These are phyloP conservation scores for Pseudogymnoascus sp. DNA, from an alignment of 2,329 filamentous ascomycete species.

Conservation along the genomic window DNA sequence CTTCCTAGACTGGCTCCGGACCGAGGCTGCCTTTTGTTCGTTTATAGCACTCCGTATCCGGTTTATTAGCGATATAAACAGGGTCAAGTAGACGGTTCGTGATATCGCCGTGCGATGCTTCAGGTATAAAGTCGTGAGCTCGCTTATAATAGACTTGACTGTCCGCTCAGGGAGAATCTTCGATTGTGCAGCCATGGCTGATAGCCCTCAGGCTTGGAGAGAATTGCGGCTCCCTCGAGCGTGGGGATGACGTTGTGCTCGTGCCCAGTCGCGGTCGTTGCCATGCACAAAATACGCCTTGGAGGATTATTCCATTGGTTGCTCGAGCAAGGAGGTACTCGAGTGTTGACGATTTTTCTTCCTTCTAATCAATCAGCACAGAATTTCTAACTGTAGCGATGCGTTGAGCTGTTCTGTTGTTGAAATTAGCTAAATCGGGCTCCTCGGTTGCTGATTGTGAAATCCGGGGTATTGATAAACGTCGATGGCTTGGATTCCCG, in stretches of 20 bases:
- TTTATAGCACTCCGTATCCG: slow-evolving; percentile 86
- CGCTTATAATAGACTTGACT: slow-evolving; percentile 55
- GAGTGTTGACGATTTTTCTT: neutral
- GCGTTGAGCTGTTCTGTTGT: neutral
- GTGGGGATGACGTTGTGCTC: slow-evolving; percentile 11
- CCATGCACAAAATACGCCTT: neutral
- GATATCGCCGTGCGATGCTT: slow-evolving; percentile 75
- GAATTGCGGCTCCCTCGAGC: neutral
- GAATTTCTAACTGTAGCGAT: neutral
- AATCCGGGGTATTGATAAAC: slow-evolving; percentile 9
- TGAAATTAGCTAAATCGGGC: neutral
- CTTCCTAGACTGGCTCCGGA: slow-evolving; percentile 50
- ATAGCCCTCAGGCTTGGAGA: neutral
- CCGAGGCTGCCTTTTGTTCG: slow-evolving; percentile 81
- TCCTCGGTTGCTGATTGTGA: slow-evolving; percentile 5
- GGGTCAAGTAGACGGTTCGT: slow-evolving; percentile 71
- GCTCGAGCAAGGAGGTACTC: neutral
- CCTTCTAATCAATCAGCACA: neutral
- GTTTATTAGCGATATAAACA: slow-evolving; percentile 73
- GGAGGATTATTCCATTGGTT: slow-evolving; percentile 7
- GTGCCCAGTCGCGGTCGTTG: neutral
- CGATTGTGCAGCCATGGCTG: slow-evolving; percentile 64
- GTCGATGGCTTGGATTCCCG: neutral
- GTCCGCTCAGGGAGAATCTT: slow-evolving; percentile 58
- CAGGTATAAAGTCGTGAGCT: slow-evolving; percentile 66